Conservation (phyloP, 2,329 filamentous ascomycete species). For the Blumeria graminis region DNA sequence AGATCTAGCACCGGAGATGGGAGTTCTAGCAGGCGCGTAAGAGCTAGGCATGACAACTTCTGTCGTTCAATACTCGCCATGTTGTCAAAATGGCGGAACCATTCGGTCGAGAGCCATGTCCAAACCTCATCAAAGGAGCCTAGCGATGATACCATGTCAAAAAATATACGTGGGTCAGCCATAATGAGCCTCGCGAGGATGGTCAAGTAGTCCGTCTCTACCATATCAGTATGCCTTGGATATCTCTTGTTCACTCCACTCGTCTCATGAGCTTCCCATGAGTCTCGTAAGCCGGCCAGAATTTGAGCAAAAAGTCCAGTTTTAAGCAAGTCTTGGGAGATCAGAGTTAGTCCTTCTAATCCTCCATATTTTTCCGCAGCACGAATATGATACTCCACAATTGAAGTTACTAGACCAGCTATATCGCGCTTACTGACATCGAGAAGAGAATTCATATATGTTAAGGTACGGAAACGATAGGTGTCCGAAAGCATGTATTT, state of each 20-base stretch:
- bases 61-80: slow-evolving; percentile 39
- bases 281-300: slow-evolving; percentile 39
- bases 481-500: slow-evolving; percentile 35
- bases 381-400: slow-evolving; percentile 41
- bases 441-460: slow-evolving; percentile 24
- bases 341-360: slow-evolving; percentile 31
- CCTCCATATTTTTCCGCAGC: slow-evolving; percentile 37
- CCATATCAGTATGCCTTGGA: slow-evolving; percentile 45
- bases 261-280: slow-evolving; percentile 53
- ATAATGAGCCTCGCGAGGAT: slow-evolving; percentile 60
- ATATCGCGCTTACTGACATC: slow-evolving; percentile 31
- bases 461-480: slow-evolving; percentile 25
- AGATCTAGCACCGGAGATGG: slow-evolving; percentile 27
- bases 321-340: slow-evolving; percentile 40
- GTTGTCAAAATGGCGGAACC: slow-evolving; percentile 45
- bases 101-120: slow-evolving; percentile 33
- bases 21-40: slow-evolving; percentile 48
- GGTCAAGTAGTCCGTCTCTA: slow-evolving; percentile 66
- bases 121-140: slow-evolving; percentile 25
- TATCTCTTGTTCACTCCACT: slow-evolving; percentile 54
- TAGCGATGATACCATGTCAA: slow-evolving; percentile 26
- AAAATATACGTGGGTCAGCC: slow-evolving; percentile 46
- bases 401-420: slow-evolving; percentile 30
- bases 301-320: slow-evolving; percentile 38
- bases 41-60: slow-evolving; percentile 48